Base-by-base conservation (phyloP, 176 grass and related monocot genomes). In the Alloteropsis semialata region DNA sequence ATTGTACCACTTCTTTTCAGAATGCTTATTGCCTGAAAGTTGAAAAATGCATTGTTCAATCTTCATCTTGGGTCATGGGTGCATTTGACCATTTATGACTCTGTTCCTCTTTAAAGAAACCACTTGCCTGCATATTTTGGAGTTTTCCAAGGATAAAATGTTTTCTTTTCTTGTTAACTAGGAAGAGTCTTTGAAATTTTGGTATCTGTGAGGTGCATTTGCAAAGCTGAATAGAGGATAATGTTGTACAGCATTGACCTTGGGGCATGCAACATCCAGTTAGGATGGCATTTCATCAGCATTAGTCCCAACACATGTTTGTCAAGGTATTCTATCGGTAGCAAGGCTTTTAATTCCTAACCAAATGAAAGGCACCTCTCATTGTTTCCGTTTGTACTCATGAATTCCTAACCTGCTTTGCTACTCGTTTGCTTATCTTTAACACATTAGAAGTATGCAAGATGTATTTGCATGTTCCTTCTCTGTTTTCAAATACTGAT, bases 1-100 rank as follows among this genome's bases (percentile, higher is more conserved):
- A 38, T 68, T 51, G 25, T 51, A 65, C n/a, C 37, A 63, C 24
- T 34, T 56, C 24, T 10, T 65, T 74, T 78, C n/a, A 49, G 53
- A 81, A 87, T 6, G 6, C 1, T 24, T 81, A 67, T 75, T 87
- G 48, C 28, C 22, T 86, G 50, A 43, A 84, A 46, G 3, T 22
- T 86, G 61, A 43, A 83, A 83, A 69, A 13, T 9, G 14, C 45
- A 50, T 72, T 14, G 11, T 7, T 84, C 32, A 27, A 36, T 83
- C 27, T 46, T 64, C 21, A 27, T 65, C 56, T 56, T n/a, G 28
- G 12, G 21, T 39, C 36, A 86, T 8, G 8, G 60, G 21, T 75
- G 59, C 37, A 56, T 69, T 78, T 80, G 14, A 25, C 27, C 54
- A 36, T 36, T 46, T 1, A 70, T 74, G 25, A 43, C 65, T 7